Base-by-base conservation (phyloP, 805 yeast species). In the Osmozyma mogii region DNA sequence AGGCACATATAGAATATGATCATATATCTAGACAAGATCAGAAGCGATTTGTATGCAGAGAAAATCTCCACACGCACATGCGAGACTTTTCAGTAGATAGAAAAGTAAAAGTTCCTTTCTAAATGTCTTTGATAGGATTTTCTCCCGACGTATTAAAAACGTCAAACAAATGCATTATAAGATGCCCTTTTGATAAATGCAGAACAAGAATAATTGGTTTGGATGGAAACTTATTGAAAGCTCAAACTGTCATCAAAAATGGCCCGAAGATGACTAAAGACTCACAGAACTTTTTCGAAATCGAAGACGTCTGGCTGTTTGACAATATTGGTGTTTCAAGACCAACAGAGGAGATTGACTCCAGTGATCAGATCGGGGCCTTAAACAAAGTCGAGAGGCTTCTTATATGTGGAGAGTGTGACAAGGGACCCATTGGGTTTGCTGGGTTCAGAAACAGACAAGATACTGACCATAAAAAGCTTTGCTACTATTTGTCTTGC, bases 291-390 rank as follows among this genome's bases (percentile, higher is more conserved):
- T 77, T 74, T 44, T 58, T 65, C 24, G 44, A 57, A 17, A 56
- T 78, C 2, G 44, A 54, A 2, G 84, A 79, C 43, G 74, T 77
- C 30, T 82, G 92, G 92, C 82, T 73, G 38, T 82, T 82, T 43
- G 88, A 82, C 38, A 82, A 82, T 44, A 70, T 82, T 26, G 88
- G 85, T 1, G 89, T 82, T 3, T 78, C 87, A 1, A 66, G 66
- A 34, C 57, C 65, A 1, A 28, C 61, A 2, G 46, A 45, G 6
- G 46, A 42, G 8, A 23, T 49, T 49, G 27, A 38, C 44, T 4
- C 54, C 52, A 13, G 58, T 56, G 8, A 31, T 36, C 6, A 33
- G 1, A 44, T 43, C 13, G 36, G 33, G 6, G 32, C 31, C 7
- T 29, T 37, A 15, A 45, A 58, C 9, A 53, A 55, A 15, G 52